Evolutionary conservation across 768 basidiomycete genomes (phyloP).

Genomic region (Hericium coralloides): DNA sequence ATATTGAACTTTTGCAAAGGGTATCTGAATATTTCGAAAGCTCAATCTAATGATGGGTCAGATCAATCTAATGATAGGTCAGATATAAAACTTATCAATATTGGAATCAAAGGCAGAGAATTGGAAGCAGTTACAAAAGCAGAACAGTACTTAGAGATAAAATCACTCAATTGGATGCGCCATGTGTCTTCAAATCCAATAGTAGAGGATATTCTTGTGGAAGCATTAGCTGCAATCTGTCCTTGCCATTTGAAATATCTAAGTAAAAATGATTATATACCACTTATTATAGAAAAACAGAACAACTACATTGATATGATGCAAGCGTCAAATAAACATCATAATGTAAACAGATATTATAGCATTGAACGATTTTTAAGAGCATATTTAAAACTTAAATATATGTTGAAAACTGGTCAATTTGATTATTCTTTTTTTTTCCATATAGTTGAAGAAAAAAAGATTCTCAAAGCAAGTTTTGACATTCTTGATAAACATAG

Average conservation of each 20-base stretch:
- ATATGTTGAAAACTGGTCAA: too few species aligned
- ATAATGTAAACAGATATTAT: too few species aligned
- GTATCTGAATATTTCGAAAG: too few species aligned
- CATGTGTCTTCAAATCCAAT: not conserved
- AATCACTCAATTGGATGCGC: not conserved
- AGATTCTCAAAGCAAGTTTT: too few species aligned
- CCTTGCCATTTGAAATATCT: not conserved
- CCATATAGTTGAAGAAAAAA: too few species aligned
- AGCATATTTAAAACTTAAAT: too few species aligned
- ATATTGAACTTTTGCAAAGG: too few species aligned
- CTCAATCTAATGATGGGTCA: not conserved
- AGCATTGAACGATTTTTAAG: too few species aligned
- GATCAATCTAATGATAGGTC: not conserved
- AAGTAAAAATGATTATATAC: not conserved
- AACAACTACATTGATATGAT: not conserved
- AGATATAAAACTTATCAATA: not conserved
- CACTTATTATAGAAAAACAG: not conserved
- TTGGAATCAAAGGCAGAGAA: not conserved
- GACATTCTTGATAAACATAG: too few species aligned
- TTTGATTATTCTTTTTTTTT: too few species aligned
- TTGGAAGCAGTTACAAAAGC: not conserved
- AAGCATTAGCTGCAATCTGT: not conserved
- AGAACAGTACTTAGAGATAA: not conserved
- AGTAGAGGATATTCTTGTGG: not conserved
- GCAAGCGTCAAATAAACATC: too few species aligned